Evolutionary conservation across 352 stramenopile genomes (phyloP).

Genomic region (Phytopythium vexans): DNA sequence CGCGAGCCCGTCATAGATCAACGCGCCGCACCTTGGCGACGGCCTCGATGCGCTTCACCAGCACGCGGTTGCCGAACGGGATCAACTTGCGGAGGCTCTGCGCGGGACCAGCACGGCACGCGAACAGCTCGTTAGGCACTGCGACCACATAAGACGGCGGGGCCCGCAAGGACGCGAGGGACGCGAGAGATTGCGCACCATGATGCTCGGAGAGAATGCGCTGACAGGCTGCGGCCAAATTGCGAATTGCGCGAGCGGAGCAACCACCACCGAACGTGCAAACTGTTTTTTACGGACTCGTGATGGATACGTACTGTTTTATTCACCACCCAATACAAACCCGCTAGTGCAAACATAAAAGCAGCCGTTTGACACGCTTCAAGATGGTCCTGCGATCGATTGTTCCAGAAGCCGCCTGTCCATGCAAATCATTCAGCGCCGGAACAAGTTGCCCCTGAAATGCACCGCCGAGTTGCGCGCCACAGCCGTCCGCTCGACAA

Average conservation of each 20-base stretch:
- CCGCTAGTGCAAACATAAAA: background rate
- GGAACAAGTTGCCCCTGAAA: background rate
- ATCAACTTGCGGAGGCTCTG: slow-evolving; percentile 84
- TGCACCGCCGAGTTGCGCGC: too few relatives aligned
- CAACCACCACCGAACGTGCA: background rate
- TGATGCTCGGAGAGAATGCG: slow-evolving; percentile 14
- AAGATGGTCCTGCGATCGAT: slow-evolving; percentile 12
- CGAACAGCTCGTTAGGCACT: background rate
- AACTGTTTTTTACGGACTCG: slow-evolving; percentile 7
- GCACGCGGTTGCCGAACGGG: slow-evolving; percentile 94
- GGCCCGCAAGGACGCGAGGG: background rate
- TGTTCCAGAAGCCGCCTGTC: slow-evolving; percentile 19
- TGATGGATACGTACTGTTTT: background rate
- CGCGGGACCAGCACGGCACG: background rate
- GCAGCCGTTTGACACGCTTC: slow-evolving; percentile 4
- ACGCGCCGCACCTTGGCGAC: slow-evolving; percentile 64
- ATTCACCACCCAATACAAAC: too few relatives aligned
- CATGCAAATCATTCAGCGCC: background rate
- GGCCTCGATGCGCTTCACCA: slow-evolving; percentile 91
- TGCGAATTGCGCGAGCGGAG: slow-evolving; percentile 18
- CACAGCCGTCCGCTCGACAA: background rate
- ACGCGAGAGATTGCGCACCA: slow-evolving; percentile 16
- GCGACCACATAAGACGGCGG: background rate
- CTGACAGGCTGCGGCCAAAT: slow-evolving; percentile 7
- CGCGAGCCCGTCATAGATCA: background rate